Evolutionary conservation across 2,329 filamentous ascomycete genomes (phyloP).

Genomic region (Aspergillus sp.): DNA sequence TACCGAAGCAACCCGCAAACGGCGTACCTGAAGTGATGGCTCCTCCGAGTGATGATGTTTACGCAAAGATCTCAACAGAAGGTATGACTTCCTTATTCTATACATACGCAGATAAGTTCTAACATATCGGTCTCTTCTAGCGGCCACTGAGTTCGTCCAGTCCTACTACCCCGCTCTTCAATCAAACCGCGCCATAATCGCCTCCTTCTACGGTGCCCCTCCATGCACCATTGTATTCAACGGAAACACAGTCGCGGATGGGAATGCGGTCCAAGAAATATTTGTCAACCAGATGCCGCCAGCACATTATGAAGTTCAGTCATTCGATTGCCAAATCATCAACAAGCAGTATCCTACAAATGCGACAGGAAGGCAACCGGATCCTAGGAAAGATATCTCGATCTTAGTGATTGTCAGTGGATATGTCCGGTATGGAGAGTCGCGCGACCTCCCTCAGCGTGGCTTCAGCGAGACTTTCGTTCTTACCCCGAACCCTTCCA

Average conservation of each 20-base stretch:
- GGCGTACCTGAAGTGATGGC: conserved; percentile 28
- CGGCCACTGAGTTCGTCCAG: conserved; percentile 69
- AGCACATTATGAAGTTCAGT: conserved; percentile 71
- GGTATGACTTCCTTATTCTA: conserved; percentile 27
- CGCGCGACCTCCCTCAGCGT: conserved; percentile 60
- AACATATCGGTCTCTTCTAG: conserved; percentile 42
- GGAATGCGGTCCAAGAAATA: conserved; percentile 65
- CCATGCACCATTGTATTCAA: conserved; percentile 75
- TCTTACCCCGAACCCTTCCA: conserved; percentile 66
- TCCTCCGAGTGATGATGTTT: conserved; percentile 30
- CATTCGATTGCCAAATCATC: conserved; percentile 74
- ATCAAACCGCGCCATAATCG: conserved; percentile 56
- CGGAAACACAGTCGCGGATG: conserved; percentile 65
- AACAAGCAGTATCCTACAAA: conserved; percentile 68
- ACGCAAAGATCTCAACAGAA: conserved; percentile 44
- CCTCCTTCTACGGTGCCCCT: conserved; percentile 66
- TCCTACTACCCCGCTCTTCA: conserved; percentile 75
- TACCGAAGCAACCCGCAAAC: background rate
- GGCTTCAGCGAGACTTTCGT: conserved; percentile 80
- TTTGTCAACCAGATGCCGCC: conserved; percentile 65
- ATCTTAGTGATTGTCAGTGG: conserved; percentile 74
- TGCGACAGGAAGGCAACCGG: conserved; percentile 37
- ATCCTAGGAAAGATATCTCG: conserved; percentile 60
- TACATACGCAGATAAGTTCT: background rate
- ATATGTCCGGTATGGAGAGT: conserved; percentile 65